Base-by-base conservation (phyloP, 371 early-diverging fungal genomes). In the Polyrhizophydium stewartii region DNA sequence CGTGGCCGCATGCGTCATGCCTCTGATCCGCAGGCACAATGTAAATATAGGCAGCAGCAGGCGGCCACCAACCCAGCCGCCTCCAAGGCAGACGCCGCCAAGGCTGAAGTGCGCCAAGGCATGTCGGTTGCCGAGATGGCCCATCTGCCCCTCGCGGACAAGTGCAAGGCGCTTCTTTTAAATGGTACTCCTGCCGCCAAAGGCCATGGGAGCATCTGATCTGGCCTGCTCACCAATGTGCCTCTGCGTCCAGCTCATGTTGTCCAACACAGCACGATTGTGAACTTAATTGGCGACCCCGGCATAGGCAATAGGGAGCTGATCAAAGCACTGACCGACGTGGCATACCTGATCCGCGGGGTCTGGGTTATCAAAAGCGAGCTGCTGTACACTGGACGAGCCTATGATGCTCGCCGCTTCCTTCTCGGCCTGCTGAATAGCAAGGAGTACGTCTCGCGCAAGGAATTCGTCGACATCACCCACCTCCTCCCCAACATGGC, bases 331-430 rank as follows among this genome's bases (percentile, higher is more conserved):
- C 64, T 79, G n/a, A 60, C 63, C 40, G 30, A 55, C 22, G 56
- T 67, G 16, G 75, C 73, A 9, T 70, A 75, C 17, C 57, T 74
- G 0, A 71, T 79, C 16, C 57, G 67, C 21, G 76, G 79, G 0
- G 66, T 70, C 22, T 79, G 79, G 79, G 63, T 79, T 25, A 61
- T 72, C 9, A 61, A 68, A 47, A 70, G 73, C 49, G 73, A 74
- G 49, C 62, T 70, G 52, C 25, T 72, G 7, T 79, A 79, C 57
- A 56, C 66, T 6, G 75, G 71, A 1, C 70, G 70, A 12, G 58
- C 69, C 1, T 55, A 66, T 13, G 69, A 72, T 16, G 76, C 76
- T 13, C 73, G 79, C 19, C 59, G 73, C 1, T 56, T 51, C 41
- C 68, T 79, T 25, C 67, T 79, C 24, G 41, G 59, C 33, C 51